Evolutionary conservation across 1,284 basidiomycete genomes (phyloP), one percentile per base, ranked within the genome.

Genomic region (Rhodotorula mucilaginosa): DNA sequence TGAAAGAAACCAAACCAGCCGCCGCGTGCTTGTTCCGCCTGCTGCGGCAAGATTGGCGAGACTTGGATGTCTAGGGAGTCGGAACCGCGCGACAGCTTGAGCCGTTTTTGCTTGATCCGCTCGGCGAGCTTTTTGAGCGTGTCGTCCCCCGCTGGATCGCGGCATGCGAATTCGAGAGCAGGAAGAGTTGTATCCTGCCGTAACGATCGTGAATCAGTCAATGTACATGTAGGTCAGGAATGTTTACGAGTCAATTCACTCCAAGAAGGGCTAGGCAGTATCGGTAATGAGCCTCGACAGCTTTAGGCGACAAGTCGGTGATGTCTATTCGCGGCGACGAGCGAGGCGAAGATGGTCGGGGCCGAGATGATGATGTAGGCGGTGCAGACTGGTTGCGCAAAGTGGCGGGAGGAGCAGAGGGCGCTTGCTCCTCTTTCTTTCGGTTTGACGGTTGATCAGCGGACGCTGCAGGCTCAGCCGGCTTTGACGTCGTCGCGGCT

Each of bases 1-100:
- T 44, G 39, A 1, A 44, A 44, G 39, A 44, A 44, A 10, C 39
- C 39, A 44, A 44, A 44, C 39, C 39, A 44, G 39, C 39, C 39
- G 13, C 39, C 39, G 1, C 39, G 39, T 2, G 39, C 39, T 44
- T 44, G 39, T 44, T 44, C 39, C 10, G 39, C 39, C 39, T 44
- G 39, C 39, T 44, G 39, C 39, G 39, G 39, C 12, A 44, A 2
- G 7, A 44, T 12, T 44, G 39, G 39, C 39, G 39, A 44, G 39
- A 52, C 51, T 21, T 5, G 8, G 13, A 56, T 26, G 10, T 56
- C n/a, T 6, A 56, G 54, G 26, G 54, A 15, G 54, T 56, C 54
- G 26, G 54, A 56, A 2, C 54, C 74, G 3, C 74, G 72, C 29
- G 65, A 70, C 5, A 54, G 31, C 56, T 76, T 76, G 68, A 74